Conservation (phyloP, 164 flowering plant genomes). For the Taxillus chinensis region DNA sequence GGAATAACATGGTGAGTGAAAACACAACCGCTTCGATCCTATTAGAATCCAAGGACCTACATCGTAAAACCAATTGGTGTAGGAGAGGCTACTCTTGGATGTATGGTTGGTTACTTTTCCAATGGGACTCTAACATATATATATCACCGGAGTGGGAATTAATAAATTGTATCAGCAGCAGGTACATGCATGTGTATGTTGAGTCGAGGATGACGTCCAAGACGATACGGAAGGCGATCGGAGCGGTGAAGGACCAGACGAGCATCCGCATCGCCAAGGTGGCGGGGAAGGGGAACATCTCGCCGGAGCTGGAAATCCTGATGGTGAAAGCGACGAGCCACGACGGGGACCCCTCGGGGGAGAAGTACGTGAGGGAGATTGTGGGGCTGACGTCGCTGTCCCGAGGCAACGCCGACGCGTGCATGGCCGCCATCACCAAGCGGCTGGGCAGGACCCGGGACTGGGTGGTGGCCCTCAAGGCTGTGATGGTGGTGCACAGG, state of each 20-base stretch:
- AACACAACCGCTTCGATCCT: too few species aligned
- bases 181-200: too few species aligned
- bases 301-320: constrained; percentile 45
- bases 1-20: too few species aligned
- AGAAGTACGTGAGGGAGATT: constrained; percentile 43
- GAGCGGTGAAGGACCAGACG: constrained; percentile 83
- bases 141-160: too few species aligned
- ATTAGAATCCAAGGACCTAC: too few species aligned
- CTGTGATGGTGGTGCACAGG: constrained; percentile 54
- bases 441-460: constrained; percentile 58
- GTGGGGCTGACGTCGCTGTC: constrained; percentile 38
- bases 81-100: too few species aligned
- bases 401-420: constrained; percentile 36
- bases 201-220: constrained; percentile 39
- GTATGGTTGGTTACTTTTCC: too few species aligned
- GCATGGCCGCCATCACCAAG: constrained; percentile 46
- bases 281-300: constrained; percentile 13
- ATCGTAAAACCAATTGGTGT: too few species aligned
- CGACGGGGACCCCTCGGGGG: constrained; percentile 55
- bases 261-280: constrained; percentile 87
- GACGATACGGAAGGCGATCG: constrained; percentile 72
- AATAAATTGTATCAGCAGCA: too few species aligned
- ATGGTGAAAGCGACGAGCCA: constrained; percentile 76
- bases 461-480: constrained; percentile 81
- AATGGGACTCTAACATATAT: too few species aligned